Evolutionary conservation across 2,329 filamentous ascomycete genomes (phyloP).

Genomic region (Sporothrix mexicana): DNA sequence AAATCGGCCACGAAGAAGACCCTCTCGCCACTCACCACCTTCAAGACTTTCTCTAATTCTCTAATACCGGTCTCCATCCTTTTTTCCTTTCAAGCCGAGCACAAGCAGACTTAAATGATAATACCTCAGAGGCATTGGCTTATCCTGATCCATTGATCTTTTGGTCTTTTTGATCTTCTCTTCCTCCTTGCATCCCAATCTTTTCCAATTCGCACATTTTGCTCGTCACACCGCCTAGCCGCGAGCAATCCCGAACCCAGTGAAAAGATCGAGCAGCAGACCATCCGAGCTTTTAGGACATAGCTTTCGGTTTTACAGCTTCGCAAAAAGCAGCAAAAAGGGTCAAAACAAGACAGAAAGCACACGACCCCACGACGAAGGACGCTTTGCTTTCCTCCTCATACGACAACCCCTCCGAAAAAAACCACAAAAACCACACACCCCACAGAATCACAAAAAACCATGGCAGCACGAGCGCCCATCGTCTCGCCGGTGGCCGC

Average conservation of each 20-base stretch:
- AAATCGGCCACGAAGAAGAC: not conserved
- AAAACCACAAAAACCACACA: not conserved
- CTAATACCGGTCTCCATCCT: not conserved
- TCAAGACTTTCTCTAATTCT: not conserved
- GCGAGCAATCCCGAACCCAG: not conserved
- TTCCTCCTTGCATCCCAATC: too few relatives aligned
- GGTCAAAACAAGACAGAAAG: not conserved
- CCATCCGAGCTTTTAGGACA: not conserved
- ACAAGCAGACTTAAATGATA: constrained; percentile 9
- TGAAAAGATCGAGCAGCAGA: not conserved
- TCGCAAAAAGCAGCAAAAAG: too few relatives aligned
- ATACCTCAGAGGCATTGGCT: constrained; percentile 17
- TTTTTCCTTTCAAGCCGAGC: not conserved
- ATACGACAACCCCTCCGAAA: not conserved
- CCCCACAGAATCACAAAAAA: constrained; percentile 6
- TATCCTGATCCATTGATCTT: not conserved
- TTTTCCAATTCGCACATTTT: constrained; percentile 3
- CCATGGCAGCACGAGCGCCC: constrained; percentile 51
- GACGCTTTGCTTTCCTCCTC: not conserved
- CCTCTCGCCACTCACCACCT: constrained; percentile 18
- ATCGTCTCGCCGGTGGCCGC: constrained; percentile 45
- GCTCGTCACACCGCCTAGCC: constrained; percentile 21
- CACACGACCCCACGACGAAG: not conserved
- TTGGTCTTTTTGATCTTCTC: too few relatives aligned
- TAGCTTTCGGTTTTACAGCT: too few relatives aligned